Evolutionary conservation across 306 rosid genomes (phyloP), one percentile per base, ranked within the genome.

Genomic region (Neltuma alba): DNA sequence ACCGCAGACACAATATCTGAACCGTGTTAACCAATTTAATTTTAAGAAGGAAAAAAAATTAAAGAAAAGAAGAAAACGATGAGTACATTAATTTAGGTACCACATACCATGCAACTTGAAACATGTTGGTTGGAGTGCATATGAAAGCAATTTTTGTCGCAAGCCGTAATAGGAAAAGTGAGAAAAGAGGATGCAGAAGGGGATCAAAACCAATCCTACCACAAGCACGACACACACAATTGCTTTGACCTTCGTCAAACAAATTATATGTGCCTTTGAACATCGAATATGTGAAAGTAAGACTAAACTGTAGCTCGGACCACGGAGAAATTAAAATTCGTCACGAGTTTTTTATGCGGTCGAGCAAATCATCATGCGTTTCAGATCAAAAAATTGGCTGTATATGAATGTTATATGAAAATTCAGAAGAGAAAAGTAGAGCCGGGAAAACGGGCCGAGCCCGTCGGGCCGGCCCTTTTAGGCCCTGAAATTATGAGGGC

Each of bases 171-270:
- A 44, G 68, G 75, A 27, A 45, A 48, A 3, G 11, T 34, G 47
- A 6, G 21, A 47, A 33, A 5, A 71, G 40, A 48, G 31, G n/a
- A 21, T 18, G 5, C 70, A 12, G 21, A 31, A 5, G 76, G 54
- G 9, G 4, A 20, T 52, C n/a, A 52, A 37, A 18, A 47, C 55
- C 41, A 64, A 37, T 68, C 7, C 27, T 9, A 9, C 36, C 37
- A 25, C 27, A 45, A 34, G 9, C 73, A 45, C 23, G 69, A 31
- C n/a, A 60, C 5, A 57, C 6, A 25, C 14, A 62, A 70, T 34
- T 48, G 45, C 31, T 61, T 76, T 82, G 79, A 65, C 65, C 54
- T 31, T 71, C 9, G 40, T 63, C 64, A 55, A 10, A 55, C 2
- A 20, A 65, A 65, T 54, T 2, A 7, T 18, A 4, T 9, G 6